phyloP scores from a whole-genome alignment of 2,329 filamentous ascomycete genomes.

The Fusarium sacchari region DNA sequence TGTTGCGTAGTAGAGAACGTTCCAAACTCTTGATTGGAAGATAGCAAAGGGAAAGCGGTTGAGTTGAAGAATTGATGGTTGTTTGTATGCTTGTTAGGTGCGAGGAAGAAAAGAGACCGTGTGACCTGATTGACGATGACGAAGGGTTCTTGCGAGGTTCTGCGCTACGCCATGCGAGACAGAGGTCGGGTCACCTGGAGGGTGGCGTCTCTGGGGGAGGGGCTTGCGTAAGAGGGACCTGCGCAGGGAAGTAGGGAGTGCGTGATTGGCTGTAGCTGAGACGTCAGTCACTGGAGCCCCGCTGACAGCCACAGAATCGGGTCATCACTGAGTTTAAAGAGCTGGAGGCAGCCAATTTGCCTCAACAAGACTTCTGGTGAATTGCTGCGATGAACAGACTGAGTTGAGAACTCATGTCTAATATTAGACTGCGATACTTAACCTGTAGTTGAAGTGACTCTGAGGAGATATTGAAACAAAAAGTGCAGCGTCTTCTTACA shows the following conservation, averaged over 20 bases:
- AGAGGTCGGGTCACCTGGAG: constrained; percentile 28
- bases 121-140: constrained; percentile 37
- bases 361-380: not conserved
- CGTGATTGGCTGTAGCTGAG: constrained; percentile 15
- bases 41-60: not conserved
- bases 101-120: constrained; percentile 13
- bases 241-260: not conserved
- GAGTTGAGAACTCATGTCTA: no score
- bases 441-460: not conserved
- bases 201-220: constrained; percentile 32
- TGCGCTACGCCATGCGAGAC: constrained; percentile 9
- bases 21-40: not conserved
- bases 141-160: constrained; percentile 14
- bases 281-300: constrained; percentile 17
- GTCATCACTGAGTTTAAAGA: constrained; percentile 25
- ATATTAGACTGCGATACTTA: not conserved
- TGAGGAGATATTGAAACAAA: not conserved
- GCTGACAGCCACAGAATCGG: constrained; percentile 26
- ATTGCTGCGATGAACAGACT: not conserved
- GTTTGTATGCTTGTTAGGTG: constrained; percentile 11
- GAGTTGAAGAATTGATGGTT: constrained; percentile 7
- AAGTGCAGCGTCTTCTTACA: not conserved
- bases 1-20: constrained; percentile 2
- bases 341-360: constrained; percentile 19
- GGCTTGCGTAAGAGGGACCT: constrained; percentile 37